phyloP scores from a whole-genome alignment of 805 yeast species.

The Debaryomyces prosopidis region DNA sequence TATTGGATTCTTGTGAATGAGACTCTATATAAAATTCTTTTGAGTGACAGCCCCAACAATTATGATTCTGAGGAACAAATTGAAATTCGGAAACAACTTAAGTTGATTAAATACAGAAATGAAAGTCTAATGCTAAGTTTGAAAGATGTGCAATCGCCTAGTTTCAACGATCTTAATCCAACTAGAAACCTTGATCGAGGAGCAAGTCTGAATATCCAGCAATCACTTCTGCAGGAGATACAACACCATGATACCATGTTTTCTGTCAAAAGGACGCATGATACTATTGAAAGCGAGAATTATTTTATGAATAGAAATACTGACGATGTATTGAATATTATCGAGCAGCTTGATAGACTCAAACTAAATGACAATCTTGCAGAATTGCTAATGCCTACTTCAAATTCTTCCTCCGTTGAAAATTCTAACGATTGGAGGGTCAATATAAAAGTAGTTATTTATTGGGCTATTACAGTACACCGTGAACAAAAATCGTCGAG shows the following conservation, averaged over 20 bases:
- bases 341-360: constrained; percentile 37
- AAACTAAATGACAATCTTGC: constrained; percentile 31
- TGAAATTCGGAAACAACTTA: constrained; percentile 48
- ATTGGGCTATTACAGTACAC: constrained; percentile 43
- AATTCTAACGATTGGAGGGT: constrained; percentile 29
- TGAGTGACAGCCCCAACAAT: constrained; percentile 13
- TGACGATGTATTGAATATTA: constrained; percentile 32
- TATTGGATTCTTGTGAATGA: constrained; percentile 59
- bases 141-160: constrained; percentile 12
- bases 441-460: constrained; percentile 33
- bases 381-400: constrained; percentile 22
- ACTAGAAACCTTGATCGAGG: background rate
- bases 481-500: constrained; percentile 31
- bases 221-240: background rate
- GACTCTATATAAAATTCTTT: constrained; percentile 42
- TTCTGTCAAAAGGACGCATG: background rate
- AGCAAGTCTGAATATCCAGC: background rate
- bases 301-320: constrained; percentile 21
- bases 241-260: background rate
- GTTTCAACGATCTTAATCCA: background rate
- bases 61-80: constrained; percentile 28
- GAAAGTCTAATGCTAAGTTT: constrained; percentile 65
- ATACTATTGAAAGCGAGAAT: constrained; percentile 14
- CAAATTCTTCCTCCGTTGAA: constrained; percentile 5
- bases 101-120: constrained; percentile 63